Evolutionary conservation across 805 yeast species (phyloP).

Genomic region (Wickerhamia fluorescens): DNA sequence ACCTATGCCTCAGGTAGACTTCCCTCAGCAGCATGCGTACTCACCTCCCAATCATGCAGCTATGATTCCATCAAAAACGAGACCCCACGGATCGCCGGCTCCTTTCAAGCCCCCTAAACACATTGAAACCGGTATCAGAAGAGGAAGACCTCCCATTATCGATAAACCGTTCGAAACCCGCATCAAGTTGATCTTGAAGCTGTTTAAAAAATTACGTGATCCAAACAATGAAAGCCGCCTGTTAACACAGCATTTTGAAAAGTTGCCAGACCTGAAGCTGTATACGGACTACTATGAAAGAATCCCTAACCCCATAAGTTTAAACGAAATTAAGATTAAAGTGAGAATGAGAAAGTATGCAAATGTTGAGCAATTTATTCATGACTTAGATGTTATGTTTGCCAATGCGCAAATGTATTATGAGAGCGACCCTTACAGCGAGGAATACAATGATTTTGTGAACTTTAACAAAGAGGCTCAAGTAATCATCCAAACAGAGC

Average conservation of each 20-base stretch:
- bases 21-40: slow-evolving; percentile 1
- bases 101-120: slow-evolving; percentile 5
- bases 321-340: slow-evolving; percentile 70
- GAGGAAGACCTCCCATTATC: slow-evolving; percentile 88
- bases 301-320: slow-evolving; percentile 54
- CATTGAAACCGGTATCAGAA: slow-evolving; percentile 47
- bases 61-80: neutral
- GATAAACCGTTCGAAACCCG: slow-evolving; percentile 90
- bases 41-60: neutral
- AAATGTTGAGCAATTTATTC: slow-evolving; percentile 67
- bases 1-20: slow-evolving; percentile 2
- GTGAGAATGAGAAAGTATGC: slow-evolving; percentile 80
- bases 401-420: slow-evolving; percentile 61
- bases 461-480: slow-evolving; percentile 57
- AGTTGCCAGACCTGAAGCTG: slow-evolving; percentile 62
- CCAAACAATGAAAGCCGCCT: slow-evolving; percentile 39
- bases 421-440: slow-evolving; percentile 47
- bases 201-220: slow-evolving; percentile 65
- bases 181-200: slow-evolving; percentile 79
- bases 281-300: slow-evolving; percentile 49
- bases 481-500: slow-evolving; percentile 55
- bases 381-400: slow-evolving; percentile 70
- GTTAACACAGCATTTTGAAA: slow-evolving; percentile 66
- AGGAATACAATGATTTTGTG: slow-evolving; percentile 54
- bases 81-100: slow-evolving; percentile 3